A percentile compares a stretch with the other conserved stretches of the same genome.
phyloP scores from a whole-genome alignment of 179 eudicot species.

The Sideroxylon spinosum region DNA sequence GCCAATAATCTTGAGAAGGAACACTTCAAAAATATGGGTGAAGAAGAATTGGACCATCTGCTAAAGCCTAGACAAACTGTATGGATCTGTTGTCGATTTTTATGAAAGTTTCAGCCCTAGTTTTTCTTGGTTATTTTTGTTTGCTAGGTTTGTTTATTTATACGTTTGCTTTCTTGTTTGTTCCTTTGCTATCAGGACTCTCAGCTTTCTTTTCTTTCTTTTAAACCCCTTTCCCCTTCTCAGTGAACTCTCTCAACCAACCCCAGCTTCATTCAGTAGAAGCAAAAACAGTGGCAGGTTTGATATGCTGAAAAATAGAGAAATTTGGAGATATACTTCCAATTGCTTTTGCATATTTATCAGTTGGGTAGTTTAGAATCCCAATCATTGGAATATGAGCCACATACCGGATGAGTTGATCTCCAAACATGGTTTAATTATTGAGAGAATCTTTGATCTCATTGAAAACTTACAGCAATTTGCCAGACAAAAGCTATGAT shows the following conservation, averaged over 20 bases:
- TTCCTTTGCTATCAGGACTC: not conserved
- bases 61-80: not conserved
- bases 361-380: not conserved
- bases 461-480: not conserved
- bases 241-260: no score
- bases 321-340: no score
- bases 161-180: not conserved
- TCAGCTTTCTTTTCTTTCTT: not conserved
- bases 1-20: not conserved
- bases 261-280: no score
- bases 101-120: not conserved
- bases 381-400: not conserved
- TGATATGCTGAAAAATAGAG: no score
- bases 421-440: not conserved
- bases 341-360: not conserved
- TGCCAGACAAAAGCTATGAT: not conserved
- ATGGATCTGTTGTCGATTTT: not conserved
- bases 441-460: not conserved
- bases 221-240: no score
- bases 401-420: not conserved
- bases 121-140: not conserved
- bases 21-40: not conserved
- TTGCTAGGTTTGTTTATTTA: not conserved
- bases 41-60: not conserved
- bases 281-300: no score